A percentile compares a stretch with the other conserved stretches of the same genome.
These are phyloP conservation scores for Potentilla sterilis DNA, from an alignment of 306 rosid species.

Conservation along the genomic window DNA sequence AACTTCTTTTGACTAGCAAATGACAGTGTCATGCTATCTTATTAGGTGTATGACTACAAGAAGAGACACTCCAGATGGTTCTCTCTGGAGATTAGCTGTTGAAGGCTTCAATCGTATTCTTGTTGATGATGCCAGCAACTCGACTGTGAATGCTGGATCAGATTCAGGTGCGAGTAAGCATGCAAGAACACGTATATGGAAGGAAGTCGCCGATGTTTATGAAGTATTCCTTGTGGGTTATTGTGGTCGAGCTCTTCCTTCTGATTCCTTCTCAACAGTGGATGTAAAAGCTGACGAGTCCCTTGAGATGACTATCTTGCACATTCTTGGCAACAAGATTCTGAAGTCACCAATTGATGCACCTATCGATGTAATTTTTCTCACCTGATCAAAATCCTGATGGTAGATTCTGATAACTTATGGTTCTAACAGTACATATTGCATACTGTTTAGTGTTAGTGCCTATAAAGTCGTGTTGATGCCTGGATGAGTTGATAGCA, in stretches of 20 bases:
- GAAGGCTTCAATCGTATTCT: slow-evolving; percentile 70
- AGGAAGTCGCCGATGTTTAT: slow-evolving; percentile 91
- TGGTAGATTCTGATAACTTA: background rate
- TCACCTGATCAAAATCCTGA: slow-evolving; percentile 2
- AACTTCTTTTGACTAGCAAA: slow-evolving; percentile 9
- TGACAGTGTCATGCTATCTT: slow-evolving; percentile 20
- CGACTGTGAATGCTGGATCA: slow-evolving; percentile 36
- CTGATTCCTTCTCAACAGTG: slow-evolving; percentile 66
- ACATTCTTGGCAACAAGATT: slow-evolving; percentile 77
- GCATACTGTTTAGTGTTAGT: background rate
- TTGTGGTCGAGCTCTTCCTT: slow-evolving; percentile 90
- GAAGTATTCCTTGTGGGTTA: slow-evolving; percentile 93
- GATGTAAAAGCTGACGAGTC: slow-evolving; percentile 73
- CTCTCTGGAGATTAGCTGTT: slow-evolving; percentile 88
- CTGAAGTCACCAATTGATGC: slow-evolving; percentile 73
- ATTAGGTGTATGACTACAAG: slow-evolving; percentile 94
- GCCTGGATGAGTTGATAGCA: background rate
- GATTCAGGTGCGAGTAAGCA: slow-evolving; percentile 57
- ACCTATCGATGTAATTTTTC: slow-evolving; percentile 69
- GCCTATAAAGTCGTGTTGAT: background rate
- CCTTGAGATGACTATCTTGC: slow-evolving; percentile 74
- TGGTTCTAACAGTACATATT: background rate
- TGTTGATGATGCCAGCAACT: slow-evolving; percentile 54
- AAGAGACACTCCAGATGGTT: slow-evolving; percentile 83
- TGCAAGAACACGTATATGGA: slow-evolving; percentile 81